These are phyloP conservation scores for Emericellopsis cladophorae DNA, from an alignment of 2,329 filamentous ascomycete genomes.

Conservation along the genomic window DNA sequence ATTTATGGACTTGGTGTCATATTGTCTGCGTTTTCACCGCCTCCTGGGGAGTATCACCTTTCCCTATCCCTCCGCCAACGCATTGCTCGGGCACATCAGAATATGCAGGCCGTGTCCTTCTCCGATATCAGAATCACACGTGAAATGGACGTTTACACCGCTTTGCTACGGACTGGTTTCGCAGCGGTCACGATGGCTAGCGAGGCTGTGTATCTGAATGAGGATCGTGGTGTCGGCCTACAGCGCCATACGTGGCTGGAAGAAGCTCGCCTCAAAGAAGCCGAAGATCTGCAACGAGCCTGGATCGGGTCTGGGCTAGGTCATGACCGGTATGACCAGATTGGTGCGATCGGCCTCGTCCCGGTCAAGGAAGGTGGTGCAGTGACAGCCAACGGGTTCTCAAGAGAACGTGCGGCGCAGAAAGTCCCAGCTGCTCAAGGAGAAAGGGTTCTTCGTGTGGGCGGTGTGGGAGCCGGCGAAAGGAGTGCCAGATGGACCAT, in stretches of 20 bases:
- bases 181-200: slow-evolving; percentile 83
- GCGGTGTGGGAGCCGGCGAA: slow-evolving; percentile 66
- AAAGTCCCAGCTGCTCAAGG: slow-evolving; percentile 33
- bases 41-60: slow-evolving; percentile 10
- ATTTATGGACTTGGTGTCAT: slow-evolving; percentile 71
- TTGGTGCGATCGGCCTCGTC: slow-evolving; percentile 41
- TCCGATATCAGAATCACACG: slow-evolving; percentile 68
- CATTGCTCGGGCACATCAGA: slow-evolving; percentile 61
- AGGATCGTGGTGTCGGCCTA: slow-evolving; percentile 65
- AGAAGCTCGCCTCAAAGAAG: slow-evolving; percentile 67
- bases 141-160: slow-evolving; percentile 93
- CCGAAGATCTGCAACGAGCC: slow-evolving; percentile 47
- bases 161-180: slow-evolving; percentile 76
- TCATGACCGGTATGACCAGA: slow-evolving; percentile 35
- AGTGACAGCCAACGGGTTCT: slow-evolving; percentile 43
- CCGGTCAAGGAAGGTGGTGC: slow-evolving; percentile 35
- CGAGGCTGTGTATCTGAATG: slow-evolving; percentile 90
- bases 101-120: slow-evolving; percentile 83
- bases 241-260: slow-evolving; percentile 82
- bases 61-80: slow-evolving; percentile 41
- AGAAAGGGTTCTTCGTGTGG: slow-evolving; percentile 34
- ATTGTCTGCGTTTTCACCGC: slow-evolving; percentile 47
- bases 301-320: slow-evolving; percentile 33
- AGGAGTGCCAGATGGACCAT: slow-evolving; percentile 68
- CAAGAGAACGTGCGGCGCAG: slow-evolving; percentile 56